These are phyloP conservation scores for Tephrocybe sp. DNA, from an alignment of 768 basidiomycete genomes.

Conservation along the genomic window DNA sequence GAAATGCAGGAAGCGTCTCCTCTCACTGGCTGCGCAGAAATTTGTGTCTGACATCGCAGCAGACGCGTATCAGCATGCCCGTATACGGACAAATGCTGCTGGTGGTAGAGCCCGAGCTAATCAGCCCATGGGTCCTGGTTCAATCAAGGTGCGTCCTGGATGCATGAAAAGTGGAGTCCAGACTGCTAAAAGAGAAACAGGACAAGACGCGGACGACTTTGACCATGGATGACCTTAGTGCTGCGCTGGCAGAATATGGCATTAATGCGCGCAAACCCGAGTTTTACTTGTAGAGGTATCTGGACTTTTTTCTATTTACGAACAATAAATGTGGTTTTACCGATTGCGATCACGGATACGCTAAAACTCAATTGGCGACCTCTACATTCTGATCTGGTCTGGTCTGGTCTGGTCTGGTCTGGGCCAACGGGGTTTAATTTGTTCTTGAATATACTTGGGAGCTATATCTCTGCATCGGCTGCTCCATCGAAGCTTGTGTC, in stretches of 20 bases:
- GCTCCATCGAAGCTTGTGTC: too few relatives aligned
- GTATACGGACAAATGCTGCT: constrained; percentile 86
- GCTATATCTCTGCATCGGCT: too few relatives aligned
- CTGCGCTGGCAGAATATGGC: constrained; percentile 94
- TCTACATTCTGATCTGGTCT: too few relatives aligned
- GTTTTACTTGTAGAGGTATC: constrained; percentile 66
- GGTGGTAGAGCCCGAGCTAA: constrained; percentile 68
- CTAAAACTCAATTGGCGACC: neutral
- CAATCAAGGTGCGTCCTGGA: constrained; percentile 50
- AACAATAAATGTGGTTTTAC: neutral
- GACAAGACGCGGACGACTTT: constrained; percentile 91
- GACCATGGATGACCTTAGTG: constrained; percentile 95
- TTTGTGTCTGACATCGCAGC: constrained; percentile 96
- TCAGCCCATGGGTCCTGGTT: constrained; percentile 57
- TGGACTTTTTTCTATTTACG: neutral
- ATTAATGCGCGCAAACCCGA: constrained; percentile 94
- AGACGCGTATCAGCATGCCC: constrained; percentile 97
- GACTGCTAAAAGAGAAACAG: constrained; percentile 30
- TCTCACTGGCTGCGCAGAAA: constrained; percentile 95
- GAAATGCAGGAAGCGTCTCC: constrained; percentile 77
- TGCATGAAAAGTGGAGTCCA: neutral
- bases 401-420: too few relatives aligned
- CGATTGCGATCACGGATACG: neutral
- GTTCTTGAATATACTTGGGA: too few relatives aligned
- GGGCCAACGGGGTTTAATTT: too few relatives aligned